These are phyloP conservation scores for Colletotrichum godetiae DNA, from an alignment of 2,329 filamentous ascomycete species.

Conservation along the genomic window DNA sequence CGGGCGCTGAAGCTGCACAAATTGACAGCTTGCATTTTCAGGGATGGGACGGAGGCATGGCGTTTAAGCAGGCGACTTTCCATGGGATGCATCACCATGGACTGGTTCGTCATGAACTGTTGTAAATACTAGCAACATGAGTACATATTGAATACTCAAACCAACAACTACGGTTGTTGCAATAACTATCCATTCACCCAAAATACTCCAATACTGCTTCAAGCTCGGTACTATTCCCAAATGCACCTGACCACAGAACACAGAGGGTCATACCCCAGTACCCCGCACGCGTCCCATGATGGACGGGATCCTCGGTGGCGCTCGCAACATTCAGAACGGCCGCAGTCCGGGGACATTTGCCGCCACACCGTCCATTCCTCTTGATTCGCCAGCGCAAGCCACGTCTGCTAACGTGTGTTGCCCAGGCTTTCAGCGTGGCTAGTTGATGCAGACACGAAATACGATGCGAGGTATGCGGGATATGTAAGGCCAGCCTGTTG, in stretches of 20 bases:
- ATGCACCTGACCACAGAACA: background rate
- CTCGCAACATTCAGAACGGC: background rate
- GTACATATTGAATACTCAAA: background rate
- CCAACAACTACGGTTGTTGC: background rate
- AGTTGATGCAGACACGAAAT: conserved; percentile 21
- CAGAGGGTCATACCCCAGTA: conserved; percentile 19
- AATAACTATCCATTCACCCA: background rate
- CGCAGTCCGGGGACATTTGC: background rate
- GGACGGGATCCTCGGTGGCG: conserved; percentile 6
- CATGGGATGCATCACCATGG: conserved; percentile 7
- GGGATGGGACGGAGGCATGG: background rate
- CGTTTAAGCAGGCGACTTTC: conserved; percentile 8
- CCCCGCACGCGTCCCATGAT: conserved; percentile 33
- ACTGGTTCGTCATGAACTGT: background rate
- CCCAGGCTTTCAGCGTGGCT: background rate
- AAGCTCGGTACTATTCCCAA: background rate
- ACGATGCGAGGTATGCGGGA: background rate
- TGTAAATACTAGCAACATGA: background rate
- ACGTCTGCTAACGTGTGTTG: background rate
- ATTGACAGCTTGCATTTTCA: conserved; percentile 4
- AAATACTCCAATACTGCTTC: background rate
- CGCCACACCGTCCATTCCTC: background rate
- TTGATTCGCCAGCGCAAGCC: background rate
- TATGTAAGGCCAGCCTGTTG: background rate
- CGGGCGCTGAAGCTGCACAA: conserved; percentile 6